Conservation (phyloP, 1,284 basidiomycete genomes). For the Heterobasidion occidentale region DNA sequence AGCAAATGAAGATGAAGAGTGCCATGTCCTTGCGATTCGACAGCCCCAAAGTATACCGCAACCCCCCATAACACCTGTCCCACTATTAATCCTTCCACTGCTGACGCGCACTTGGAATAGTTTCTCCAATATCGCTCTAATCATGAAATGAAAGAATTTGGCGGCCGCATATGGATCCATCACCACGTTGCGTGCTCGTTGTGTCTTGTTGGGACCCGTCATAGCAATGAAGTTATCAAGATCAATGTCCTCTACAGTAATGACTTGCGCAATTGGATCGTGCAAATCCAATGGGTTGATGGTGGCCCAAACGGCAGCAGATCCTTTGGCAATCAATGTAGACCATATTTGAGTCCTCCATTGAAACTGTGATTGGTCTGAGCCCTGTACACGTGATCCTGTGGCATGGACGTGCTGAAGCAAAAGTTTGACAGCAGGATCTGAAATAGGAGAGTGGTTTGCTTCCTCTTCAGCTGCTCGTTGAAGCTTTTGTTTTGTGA, state of each 20-base stretch:
- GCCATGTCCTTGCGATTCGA: conserved; percentile 22
- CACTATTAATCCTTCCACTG: conserved; percentile 5
- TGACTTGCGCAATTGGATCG: conserved; percentile 26
- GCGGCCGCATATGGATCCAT: conserved; percentile 29
- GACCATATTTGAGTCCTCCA: conserved; percentile 11
- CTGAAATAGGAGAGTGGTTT: conserved; percentile 2
- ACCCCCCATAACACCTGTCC: conserved; percentile 17
- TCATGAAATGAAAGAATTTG: conserved; percentile 31
- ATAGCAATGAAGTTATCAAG: conserved; percentile 23
- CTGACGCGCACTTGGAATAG: conserved; percentile 25
- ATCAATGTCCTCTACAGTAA: conserved; percentile 30
- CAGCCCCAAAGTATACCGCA: conserved; percentile 19
- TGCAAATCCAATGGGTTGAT: conserved; percentile 24
- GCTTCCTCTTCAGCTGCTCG: conserved; percentile 11
- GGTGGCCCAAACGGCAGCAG: conserved; percentile 15
- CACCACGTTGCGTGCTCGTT: conserved; percentile 24
- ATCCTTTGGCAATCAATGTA: conserved; percentile 1
- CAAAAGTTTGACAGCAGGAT: conserved; percentile 9
- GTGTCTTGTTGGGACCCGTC: conserved; percentile 17
- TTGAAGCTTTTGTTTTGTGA: conserved; percentile 11
- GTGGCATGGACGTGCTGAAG: conserved; percentile 8
- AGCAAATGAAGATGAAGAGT: conserved; percentile 22
- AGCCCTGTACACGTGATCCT: conserved; percentile 8
- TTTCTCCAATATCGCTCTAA: conserved; percentile 20
- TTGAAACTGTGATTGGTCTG: conserved; percentile 4